Percentiles rank a stretch among this genome's conserved stretches.
These are phyloP conservation scores for Malassezia japonica DNA, from an alignment of 1,284 basidiomycete species.

Conservation along the genomic window DNA sequence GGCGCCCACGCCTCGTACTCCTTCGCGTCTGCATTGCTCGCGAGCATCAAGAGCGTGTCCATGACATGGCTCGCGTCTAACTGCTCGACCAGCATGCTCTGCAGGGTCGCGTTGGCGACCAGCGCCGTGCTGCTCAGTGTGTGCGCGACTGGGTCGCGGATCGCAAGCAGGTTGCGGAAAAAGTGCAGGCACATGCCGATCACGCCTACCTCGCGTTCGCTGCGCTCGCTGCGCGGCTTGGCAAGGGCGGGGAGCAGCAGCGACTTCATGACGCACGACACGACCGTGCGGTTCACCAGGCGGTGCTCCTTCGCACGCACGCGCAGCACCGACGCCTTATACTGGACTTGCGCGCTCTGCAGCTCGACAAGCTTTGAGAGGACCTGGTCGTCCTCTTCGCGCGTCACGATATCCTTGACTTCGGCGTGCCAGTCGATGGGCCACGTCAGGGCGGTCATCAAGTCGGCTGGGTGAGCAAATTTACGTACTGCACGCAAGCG, in stretches of 20 bases:
- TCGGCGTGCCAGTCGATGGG: slow-evolving; percentile 42
- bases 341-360: slow-evolving; percentile 31
- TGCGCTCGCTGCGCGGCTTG: slow-evolving; percentile 33
- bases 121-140: slow-evolving; percentile 28
- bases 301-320: slow-evolving; percentile 20
- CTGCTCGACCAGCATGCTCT: slow-evolving; percentile 33
- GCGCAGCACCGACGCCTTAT: slow-evolving; percentile 43
- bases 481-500: slow-evolving; percentile 31
- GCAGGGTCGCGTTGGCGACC: slow-evolving; percentile 35
- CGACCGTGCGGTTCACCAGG: slow-evolving; percentile 24
- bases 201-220: slow-evolving; percentile 35
- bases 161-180: slow-evolving; percentile 45
- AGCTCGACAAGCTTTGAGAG: slow-evolving; percentile 27
- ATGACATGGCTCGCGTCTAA: slow-evolving; percentile 35
- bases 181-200: slow-evolving; percentile 45
- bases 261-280: slow-evolving; percentile 33
- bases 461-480: slow-evolving; percentile 18
- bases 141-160: slow-evolving; percentile 36
- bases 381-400: slow-evolving; percentile 26
- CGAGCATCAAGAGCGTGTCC: slow-evolving; percentile 41
- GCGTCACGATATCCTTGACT: slow-evolving; percentile 30
- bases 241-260: slow-evolving; percentile 38
- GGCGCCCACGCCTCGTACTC: slow-evolving; percentile 40
- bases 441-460: slow-evolving; percentile 47
- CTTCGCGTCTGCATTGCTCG: slow-evolving; percentile 35